These are phyloP conservation scores for Ziziphus jujuba DNA, from an alignment of 306 rosid species.

Conservation along the genomic window DNA sequence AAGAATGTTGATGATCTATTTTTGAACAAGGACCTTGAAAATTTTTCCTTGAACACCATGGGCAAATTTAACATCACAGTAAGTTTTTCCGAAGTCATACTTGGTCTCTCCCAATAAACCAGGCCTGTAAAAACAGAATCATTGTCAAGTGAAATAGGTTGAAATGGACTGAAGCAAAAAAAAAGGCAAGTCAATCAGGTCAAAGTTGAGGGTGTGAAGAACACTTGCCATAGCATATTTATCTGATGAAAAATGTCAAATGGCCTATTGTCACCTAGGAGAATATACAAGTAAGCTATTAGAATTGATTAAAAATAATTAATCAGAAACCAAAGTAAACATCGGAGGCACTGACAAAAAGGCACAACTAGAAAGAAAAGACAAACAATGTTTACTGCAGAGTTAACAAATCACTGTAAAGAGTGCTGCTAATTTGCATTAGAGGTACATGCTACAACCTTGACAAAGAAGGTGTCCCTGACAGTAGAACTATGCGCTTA, in stretches of 20 bases:
- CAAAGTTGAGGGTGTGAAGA: slow-evolving; percentile 27
- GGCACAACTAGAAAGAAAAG: slow-evolving; percentile 16
- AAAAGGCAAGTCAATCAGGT: slow-evolving; percentile 14
- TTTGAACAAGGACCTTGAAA: slow-evolving; percentile 57
- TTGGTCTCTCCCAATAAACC: slow-evolving; percentile 85
- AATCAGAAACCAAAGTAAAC: slow-evolving; percentile 11
- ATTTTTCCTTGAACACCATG: slow-evolving; percentile 59
- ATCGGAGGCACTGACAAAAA: slow-evolving; percentile 8
- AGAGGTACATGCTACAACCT: slow-evolving; percentile 63
- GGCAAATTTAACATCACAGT: slow-evolving; percentile 63
- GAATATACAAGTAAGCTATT: slow-evolving; percentile 46
- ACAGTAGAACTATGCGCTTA: slow-evolving; percentile 68
- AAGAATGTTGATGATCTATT: background rate
- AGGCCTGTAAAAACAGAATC: slow-evolving; percentile 61
- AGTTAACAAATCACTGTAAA: slow-evolving; percentile 14
- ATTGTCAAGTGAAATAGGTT: slow-evolving; percentile 13
- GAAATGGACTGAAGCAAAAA: slow-evolving; percentile 12
- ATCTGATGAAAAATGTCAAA: slow-evolving; percentile 94
- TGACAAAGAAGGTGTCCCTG: slow-evolving; percentile 96
- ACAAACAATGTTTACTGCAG: slow-evolving; percentile 17
- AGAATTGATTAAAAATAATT: slow-evolving; percentile 28
- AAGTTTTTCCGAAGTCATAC: slow-evolving; percentile 76
- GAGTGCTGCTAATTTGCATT: slow-evolving; percentile 23
- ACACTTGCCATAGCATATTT: slow-evolving; percentile 86
- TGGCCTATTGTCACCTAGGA: slow-evolving; percentile 94